Conservation (phyloP, 1,139 yeast species). For the Yarrowia galli region DNA sequence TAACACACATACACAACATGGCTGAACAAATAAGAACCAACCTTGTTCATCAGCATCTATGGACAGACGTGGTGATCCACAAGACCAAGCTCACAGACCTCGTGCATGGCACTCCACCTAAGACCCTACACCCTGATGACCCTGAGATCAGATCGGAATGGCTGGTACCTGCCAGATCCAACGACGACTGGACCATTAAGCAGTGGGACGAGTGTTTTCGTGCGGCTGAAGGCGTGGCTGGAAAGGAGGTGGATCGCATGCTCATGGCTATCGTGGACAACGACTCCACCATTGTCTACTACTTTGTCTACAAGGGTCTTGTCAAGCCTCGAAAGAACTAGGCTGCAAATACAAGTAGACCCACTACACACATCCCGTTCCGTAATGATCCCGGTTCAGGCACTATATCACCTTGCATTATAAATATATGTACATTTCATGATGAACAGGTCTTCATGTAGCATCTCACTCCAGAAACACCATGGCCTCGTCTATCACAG, state of each 20-base stretch:
- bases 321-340: constrained; percentile 64
- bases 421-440: constrained; percentile 24
- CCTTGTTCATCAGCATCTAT: constrained; percentile 61
- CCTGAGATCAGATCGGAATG: constrained; percentile 42
- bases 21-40: constrained; percentile 49
- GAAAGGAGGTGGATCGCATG: constrained; percentile 53
- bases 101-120: constrained; percentile 49
- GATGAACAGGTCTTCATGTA: not conserved
- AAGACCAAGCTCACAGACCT: constrained; percentile 39
- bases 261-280: constrained; percentile 64
- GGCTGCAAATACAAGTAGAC: not conserved
- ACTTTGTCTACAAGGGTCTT: constrained; percentile 67
- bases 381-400: constrained; percentile 21
- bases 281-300: constrained; percentile 74
- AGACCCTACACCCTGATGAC: constrained; percentile 50
- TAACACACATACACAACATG: not conserved
- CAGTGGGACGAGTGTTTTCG: constrained; percentile 50
- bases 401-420: constrained; percentile 20
- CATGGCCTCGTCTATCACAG: constrained; percentile 34
- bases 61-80: constrained; percentile 55
- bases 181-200: constrained; percentile 49
- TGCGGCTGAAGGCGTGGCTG: constrained; percentile 42
- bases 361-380: constrained; percentile 2
- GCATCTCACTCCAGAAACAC: constrained; percentile 10
- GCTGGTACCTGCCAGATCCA: constrained; percentile 48